Base-by-base conservation (phyloP, 164 flowering plant species). In the Stephania japonica region DNA sequence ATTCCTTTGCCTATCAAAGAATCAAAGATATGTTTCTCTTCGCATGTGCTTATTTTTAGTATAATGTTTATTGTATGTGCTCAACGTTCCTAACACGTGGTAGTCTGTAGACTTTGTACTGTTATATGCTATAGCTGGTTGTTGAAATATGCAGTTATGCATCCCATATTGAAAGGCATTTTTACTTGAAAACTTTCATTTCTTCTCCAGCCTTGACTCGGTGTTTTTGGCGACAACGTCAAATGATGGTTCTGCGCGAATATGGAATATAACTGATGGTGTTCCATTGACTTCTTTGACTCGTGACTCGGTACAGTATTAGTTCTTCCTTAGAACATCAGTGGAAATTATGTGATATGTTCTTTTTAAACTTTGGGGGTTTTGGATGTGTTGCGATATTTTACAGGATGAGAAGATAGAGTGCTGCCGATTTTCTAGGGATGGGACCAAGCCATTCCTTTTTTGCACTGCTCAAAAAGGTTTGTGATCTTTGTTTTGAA, bases 391-490 rank as follows among this genome's bases (percentile, higher is more conserved):
- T 0, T 32, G 4, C 38, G 4, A 70, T 65, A 25, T 72, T 75
- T 21, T 80, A 41, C 84, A 95, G 99, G 97, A 89, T 79, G 99
- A 96, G 78, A 89, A 86, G 76, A 82, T 93, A 77, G 97, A 90
- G 70, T 82, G 87, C 68, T 96, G 99, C 78, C 90, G 97, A 4
- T 96, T 96, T 81, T 96, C 99, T 0, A 90, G 83, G 84, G 99
- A 96, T 84, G 98, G 98, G 67, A 93, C 95, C 67, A 93, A 89
- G 72, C 99, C 98, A n/a, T 96, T 96, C 78, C 76, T 96, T 69
- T 96, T 93, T 84, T 86, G 94, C 76, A 83, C 91, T 70, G 86
- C 88, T 67, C 92, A 87, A 68, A 86, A 81, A 84, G 99, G 99
- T 96, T 68, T 65, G 42, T 27, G 13, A n/a, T 75, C 27, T 56